Percentiles rank a stretch among this genome's conserved stretches.
Evolutionary conservation across 78 protist genomes (phyloP).

Genomic region (Trichosphaerium sp.): DNA sequence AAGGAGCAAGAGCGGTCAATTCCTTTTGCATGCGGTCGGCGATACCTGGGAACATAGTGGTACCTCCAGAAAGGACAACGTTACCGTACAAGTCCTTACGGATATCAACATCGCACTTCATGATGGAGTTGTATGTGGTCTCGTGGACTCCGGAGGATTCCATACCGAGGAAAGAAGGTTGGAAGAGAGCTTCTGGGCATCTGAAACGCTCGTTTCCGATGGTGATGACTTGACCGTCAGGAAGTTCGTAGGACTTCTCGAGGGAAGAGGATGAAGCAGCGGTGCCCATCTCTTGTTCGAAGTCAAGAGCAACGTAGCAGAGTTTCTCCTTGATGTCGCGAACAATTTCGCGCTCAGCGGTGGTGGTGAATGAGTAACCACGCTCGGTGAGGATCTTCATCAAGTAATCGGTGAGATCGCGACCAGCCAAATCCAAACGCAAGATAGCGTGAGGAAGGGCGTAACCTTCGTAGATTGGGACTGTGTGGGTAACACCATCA

Average conservation of each 20-base stretch:
- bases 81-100: slow-evolving; percentile 84
- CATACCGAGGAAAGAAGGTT: slow-evolving; percentile 78
- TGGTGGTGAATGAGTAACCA: slow-evolving; percentile 87
- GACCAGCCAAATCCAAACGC: slow-evolving; percentile 87
- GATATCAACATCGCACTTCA: slow-evolving; percentile 84
- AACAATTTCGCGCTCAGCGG: slow-evolving; percentile 93
- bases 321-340: slow-evolving; percentile 85
- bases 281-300: slow-evolving; percentile 49
- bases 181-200: slow-evolving; percentile 86
- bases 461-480: slow-evolving; percentile 93
- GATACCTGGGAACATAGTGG: slow-evolving; percentile 82
- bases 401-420: slow-evolving; percentile 84
- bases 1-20: slow-evolving; percentile 73
- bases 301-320: slow-evolving; percentile 37
- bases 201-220: slow-evolving; percentile 84
- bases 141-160: slow-evolving; percentile 84
- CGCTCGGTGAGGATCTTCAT: slow-evolving; percentile 77
- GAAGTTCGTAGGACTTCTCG: slow-evolving; percentile 74
- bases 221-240: slow-evolving; percentile 75
- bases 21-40: slow-evolving; percentile 76
- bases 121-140: slow-evolving; percentile 62
- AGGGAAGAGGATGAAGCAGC: slow-evolving; percentile 58
- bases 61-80: slow-evolving; percentile 88
- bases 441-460: slow-evolving; percentile 77
- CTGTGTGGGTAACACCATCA: slow-evolving; percentile 90